These are phyloP conservation scores for Zelopaecilomyces penicillatus DNA, from an alignment of 2,329 filamentous ascomycete genomes.

Conservation along the genomic window DNA sequence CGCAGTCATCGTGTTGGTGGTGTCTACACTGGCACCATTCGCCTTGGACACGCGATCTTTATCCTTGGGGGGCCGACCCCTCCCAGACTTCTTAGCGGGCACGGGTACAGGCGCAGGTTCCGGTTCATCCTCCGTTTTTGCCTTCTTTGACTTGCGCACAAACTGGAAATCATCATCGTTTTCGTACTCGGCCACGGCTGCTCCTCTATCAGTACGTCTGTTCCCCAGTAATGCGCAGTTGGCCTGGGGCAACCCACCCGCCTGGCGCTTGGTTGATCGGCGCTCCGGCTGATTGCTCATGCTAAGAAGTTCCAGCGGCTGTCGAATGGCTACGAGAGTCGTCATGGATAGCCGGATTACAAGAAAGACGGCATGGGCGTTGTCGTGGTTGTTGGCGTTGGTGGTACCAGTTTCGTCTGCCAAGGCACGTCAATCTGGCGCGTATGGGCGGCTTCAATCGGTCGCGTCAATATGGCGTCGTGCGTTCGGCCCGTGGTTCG, in stretches of 20 bases:
- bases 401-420: constrained; percentile 10
- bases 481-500: too few relatives aligned
- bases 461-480: too few relatives aligned
- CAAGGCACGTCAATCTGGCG: constrained; percentile 6
- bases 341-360: constrained; percentile 53
- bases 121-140: constrained; percentile 45
- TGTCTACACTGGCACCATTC: constrained; percentile 16
- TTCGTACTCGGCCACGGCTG: constrained; percentile 47
- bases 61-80: constrained; percentile 22
- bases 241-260: constrained; percentile 38
- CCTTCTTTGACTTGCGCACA: constrained; percentile 57
- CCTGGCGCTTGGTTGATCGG: constrained; percentile 56
- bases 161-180: constrained; percentile 73
- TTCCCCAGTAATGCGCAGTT: neutral
- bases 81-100: constrained; percentile 33
- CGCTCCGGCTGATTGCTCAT: constrained; percentile 58
- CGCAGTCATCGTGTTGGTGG: neutral
- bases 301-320: constrained; percentile 59
- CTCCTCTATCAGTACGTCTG: constrained; percentile 11
- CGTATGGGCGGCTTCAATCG: constrained; percentile 1
- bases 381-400: constrained; percentile 3
- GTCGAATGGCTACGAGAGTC: constrained; percentile 57
- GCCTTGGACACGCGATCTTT: constrained; percentile 24
- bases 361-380: constrained; percentile 15
- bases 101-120: constrained; percentile 28